These are phyloP conservation scores for Geoglossum glabrum DNA, from an alignment of 495 filamentous ascomycete species.

Conservation along the genomic window DNA sequence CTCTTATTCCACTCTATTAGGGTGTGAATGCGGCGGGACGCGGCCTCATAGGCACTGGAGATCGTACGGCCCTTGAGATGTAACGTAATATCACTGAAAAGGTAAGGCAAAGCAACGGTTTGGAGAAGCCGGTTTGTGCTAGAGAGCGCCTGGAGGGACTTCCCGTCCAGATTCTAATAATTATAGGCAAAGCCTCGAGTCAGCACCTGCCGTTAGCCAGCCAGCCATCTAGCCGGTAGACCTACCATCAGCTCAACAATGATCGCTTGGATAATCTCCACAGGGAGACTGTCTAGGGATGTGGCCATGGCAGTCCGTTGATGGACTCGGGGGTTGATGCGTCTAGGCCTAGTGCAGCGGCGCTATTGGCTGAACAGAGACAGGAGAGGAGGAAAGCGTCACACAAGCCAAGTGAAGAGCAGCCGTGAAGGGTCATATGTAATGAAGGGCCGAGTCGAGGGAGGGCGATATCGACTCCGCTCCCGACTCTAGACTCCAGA, in stretches of 20 bases:
- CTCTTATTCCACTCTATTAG: not conserved
- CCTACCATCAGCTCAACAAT: not conserved
- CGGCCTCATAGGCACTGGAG: not conserved
- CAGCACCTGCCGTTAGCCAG: not conserved
- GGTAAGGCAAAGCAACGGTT: not conserved
- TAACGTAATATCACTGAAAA: not conserved
- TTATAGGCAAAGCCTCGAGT: not conserved
- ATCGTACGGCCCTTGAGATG: not conserved
- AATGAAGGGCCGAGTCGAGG: not conserved
- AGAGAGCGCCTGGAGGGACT: not conserved
- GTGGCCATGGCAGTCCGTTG: not conserved
- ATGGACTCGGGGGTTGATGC: no score
- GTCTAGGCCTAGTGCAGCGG: not conserved
- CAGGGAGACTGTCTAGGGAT: not conserved
- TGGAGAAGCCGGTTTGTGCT: not conserved
- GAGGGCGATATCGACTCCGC: no score
- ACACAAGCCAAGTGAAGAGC: not conserved
- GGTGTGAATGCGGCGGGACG: not conserved
- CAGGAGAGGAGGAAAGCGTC: not conserved
- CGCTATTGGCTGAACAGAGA: not conserved
- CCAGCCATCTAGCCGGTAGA: not conserved
- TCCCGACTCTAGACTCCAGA: no score
- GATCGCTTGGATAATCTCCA: not conserved
- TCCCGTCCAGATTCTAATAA: not conserved
- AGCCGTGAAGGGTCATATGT: not conserved